Evolutionary conservation across 1,284 basidiomycete genomes (phyloP), one percentile per base, ranked within the genome.

Genomic region (Ustilago nuda): DNA sequence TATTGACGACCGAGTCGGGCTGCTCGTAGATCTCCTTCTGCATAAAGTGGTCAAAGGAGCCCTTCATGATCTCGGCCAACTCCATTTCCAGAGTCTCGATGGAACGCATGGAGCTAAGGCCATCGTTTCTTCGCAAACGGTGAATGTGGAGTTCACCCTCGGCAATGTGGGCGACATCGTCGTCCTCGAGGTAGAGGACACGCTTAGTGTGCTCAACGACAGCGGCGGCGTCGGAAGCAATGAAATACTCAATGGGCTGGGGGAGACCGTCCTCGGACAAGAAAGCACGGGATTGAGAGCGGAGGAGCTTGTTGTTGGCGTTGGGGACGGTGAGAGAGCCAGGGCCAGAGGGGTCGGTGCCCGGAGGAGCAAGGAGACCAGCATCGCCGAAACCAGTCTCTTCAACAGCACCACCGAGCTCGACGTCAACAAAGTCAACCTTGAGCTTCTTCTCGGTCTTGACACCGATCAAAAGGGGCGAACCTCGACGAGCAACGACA

Each of bases 11-110:
- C 54, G 95, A 98, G 86, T 99, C 97, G 71, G 96, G 97, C 88
- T 99, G 97, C 87, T 99, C 97, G 90, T 97, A 99, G 85, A 99
- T 99, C 88, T 99, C 97, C 89, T 99, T 99, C 87, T 99, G 96
- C 97, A 99, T 99, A 88, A 99, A 99, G 87, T 97, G 95, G 86
- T 96, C 94, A 87, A 98, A 99, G 87, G 95, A 94, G 86, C 97
- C 97, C 90, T 99, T 99, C 97, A 99, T 99, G 89, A 99, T 99
- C 83, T 97, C 97, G 41, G 96, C 97, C 56, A 99, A 91, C 87
- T 99, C 97, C 83, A 99, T 92, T 88, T 99, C 97, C 84, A 99
- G 92, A 17, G 95, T 98, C 89, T 99, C 97, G 87, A 99, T 99
- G 78, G 91, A 95, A 82, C 97, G 93, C 61, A 95, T 96, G 19